phyloP scores from a whole-genome alignment of 495 filamentous ascomycete species.

The Parathielavia hyrcaniae region DNA sequence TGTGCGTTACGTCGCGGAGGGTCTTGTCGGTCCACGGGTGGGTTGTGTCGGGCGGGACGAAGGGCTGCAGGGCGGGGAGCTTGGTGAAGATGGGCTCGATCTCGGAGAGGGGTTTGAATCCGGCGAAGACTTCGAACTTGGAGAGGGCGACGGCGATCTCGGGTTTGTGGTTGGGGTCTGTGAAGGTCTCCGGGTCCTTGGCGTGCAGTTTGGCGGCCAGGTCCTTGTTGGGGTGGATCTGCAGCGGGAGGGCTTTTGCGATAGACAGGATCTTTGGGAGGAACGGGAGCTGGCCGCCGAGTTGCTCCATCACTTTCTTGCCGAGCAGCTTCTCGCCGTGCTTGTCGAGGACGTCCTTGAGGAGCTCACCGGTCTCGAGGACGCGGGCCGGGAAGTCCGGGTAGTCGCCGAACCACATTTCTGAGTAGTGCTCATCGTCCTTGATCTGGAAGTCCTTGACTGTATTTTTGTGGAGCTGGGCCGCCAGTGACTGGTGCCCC shows the following conservation, averaged over 20 bases:
- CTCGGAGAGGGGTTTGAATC: constrained; percentile 60
- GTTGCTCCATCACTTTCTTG: constrained; percentile 54
- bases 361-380: constrained; percentile 54
- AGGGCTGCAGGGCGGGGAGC: constrained; percentile 43
- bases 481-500: constrained; percentile 64
- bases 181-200: constrained; percentile 58
- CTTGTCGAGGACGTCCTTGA: constrained; percentile 59
- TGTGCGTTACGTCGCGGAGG: constrained; percentile 53
- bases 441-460: constrained; percentile 62
- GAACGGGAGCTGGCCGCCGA: constrained; percentile 62
- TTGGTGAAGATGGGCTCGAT: constrained; percentile 56
- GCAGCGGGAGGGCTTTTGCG: constrained; percentile 71
- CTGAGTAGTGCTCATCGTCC: constrained; percentile 55
- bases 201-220: constrained; percentile 58
- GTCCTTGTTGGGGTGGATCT: constrained; percentile 67
- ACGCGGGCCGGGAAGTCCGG: constrained; percentile 62
- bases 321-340: constrained; percentile 61
- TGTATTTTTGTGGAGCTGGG: constrained; percentile 60
- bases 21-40: constrained; percentile 55
- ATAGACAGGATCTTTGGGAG: constrained; percentile 68
- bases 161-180: constrained; percentile 73
- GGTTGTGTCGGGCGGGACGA: constrained; percentile 39
- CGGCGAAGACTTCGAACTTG: constrained; percentile 74
- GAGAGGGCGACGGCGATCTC: constrained; percentile 72
- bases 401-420: constrained; percentile 82